Evolutionary conservation across 2,329 filamentous ascomycete genomes (phyloP), one percentile per base, ranked within the genome.

Genomic region (Alternaria incomplexa): DNA sequence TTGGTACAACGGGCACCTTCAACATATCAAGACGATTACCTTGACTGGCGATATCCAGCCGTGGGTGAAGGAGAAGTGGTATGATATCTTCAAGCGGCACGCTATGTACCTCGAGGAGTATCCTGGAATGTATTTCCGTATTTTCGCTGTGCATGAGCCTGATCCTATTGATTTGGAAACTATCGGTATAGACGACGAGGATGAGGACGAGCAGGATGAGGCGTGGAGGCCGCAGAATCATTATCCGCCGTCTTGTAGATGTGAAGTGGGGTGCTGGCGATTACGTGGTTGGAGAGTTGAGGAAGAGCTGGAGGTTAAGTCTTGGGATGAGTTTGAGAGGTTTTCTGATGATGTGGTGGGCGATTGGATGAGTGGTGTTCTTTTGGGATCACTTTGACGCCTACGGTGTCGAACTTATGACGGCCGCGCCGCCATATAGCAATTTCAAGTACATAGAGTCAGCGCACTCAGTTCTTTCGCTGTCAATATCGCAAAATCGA

Each of bases 31-130:
- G 5, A 25, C 8, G 5, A 40, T 57, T 5, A 23, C 20, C 1
- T 5, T 73, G 1, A 40, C 57, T 3, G 69, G 67, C 1, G 63
- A 56, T 15, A 36, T 73, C 1, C 69, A 73, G 23, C 22, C 2
- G 0, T 73, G 67, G 70, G 70, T 72, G 2, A 48, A 13, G 10
- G 50, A 61, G 30, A 73, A 73, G 44, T 73, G 67, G 70, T 11
- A 46, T 4, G 25, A 20, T 2, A 58, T 68, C 8, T 67, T 70
- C 46, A 32, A 12, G 6, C 15, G 25, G 1, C 52, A 61, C 12
- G 44, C 25, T 3, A 5, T 8, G 10, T 44, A 46, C 9, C 13
- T 28, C 8, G n/a, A 30, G 1, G 13, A 4, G 17, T 23, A 20
- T 28, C 43, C n/a, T 3, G 45, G 13, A 9, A 10, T 13, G 45